Base-by-base conservation (phyloP, 257 asterid species). In the Penstemon barbatus region DNA sequence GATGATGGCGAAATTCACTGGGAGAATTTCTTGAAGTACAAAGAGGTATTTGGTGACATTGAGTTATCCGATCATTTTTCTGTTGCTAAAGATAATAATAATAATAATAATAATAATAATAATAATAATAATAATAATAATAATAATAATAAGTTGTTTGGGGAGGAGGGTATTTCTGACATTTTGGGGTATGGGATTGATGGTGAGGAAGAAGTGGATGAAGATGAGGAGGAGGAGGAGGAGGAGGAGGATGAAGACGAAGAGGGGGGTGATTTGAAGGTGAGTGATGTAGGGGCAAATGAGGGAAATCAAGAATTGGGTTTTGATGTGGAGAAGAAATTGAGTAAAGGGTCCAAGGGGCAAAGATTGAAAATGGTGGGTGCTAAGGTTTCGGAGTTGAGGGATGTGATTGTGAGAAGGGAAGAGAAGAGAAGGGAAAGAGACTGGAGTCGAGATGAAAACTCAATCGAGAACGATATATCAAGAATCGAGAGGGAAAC, bases 41-140 rank as follows among this genome's bases (percentile, higher is more conserved):
- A 85, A 76, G 80, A 93, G 51, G 97, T 93, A 5, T 93, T 93
- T 57, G 99, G 99, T 40, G 99, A 93, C 75, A 85, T 90, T 3
- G 95, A 88, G 71, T 62, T 90, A 8, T 77, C 81, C 2, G 90
- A 87, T 38, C 51, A 25, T 25, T 8, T 3, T 6, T 6, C 11
- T 46, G 9, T 0, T 46, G 51, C 10, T 46, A 49, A 49, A 8
- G 33, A 8, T 61, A 12, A 10, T 13, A 7, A 3, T 45, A 5
- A 5, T 62, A 19, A 4, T 62, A 36, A 1, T 62, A 6, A 42
- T 19, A 51, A 48, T 8, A 52, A 48, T 9, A 37, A 42, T 25
- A 25, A 25, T 25, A 52, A 48, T 10, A 37, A 43, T 15, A 15
- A 7, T 60, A 12, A 9, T n/a, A 4, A 3, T 44, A 5, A 5